Conservation (phyloP, 148 eudicot species). For the Chenopodium suecicum region DNA sequence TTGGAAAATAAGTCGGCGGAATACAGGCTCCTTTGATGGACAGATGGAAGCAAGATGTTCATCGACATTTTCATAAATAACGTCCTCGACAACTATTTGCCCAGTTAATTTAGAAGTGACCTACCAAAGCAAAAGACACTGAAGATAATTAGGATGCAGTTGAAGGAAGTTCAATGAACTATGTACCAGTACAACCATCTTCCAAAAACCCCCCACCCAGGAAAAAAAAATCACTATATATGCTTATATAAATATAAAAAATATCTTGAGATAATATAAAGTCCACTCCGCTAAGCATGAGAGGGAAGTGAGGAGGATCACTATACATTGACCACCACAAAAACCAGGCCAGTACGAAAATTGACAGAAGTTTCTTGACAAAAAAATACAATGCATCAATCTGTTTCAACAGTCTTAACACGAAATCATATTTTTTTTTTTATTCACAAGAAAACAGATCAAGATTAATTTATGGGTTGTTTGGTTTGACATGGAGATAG, state of each 20-base stretch:
- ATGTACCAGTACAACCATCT: not conserved
- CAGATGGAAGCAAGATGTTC: conserved; percentile 41
- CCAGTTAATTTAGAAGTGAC: conserved; percentile 76
- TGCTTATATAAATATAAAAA: too few species aligned
- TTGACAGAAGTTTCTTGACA: too few species aligned
- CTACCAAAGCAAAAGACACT: conserved; percentile 38
- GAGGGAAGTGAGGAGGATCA: not conserved
- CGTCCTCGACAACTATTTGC: conserved; percentile 74
- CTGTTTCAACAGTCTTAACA: not conserved
- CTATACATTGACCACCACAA: not conserved
- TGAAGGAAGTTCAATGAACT: not conserved
- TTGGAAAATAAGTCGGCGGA: conserved; percentile 79
- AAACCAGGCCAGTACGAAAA: not conserved
- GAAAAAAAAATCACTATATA: too few species aligned
- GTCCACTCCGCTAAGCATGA: not conserved
- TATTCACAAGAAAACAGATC: not conserved
- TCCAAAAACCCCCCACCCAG: not conserved
- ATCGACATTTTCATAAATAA: conserved; percentile 71
- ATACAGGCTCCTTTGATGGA: conserved; percentile 54
- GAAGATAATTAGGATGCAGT: not conserved
- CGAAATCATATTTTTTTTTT: not conserved
- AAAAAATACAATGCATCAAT: not conserved
- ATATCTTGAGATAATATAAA: not conserved
- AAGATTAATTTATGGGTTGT: too few species aligned
- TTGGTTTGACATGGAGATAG: too few species aligned